Base-by-base conservation (phyloP, 2,329 filamentous ascomycete species). In the Exophiala sideris region DNA sequence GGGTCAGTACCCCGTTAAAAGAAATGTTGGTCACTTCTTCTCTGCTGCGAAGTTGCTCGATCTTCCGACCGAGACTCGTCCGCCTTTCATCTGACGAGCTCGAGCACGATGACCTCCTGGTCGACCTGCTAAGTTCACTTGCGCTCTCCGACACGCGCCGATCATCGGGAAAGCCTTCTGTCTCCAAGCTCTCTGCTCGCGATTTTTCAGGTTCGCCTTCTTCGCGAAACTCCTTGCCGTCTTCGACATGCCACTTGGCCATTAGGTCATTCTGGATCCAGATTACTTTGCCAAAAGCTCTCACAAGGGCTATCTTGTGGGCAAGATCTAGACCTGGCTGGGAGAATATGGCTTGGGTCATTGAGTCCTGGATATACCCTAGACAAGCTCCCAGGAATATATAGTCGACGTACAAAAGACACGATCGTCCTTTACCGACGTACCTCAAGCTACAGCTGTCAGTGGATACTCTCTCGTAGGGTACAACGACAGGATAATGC, bases 211-310 rank as follows among this genome's bases (percentile, higher is more conserved):
- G 64, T 18, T 71, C 70, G 56, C 73, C 72, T 48, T 72, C 68
- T 3, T 77, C 73, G 20, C 66, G 70, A 57, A 71, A 79, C 68
- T 89, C 86, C 34, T 84, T 80, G 46, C 85, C 84, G 60, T 88
- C 85, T 33, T 80, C 77, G 34, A 88, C 81, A 64, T 90, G 88
- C 85, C 87, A 91, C 68, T 87, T 88, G n/a, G 88, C 86, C 68
- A 92, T 88, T 29, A 92, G 77, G 69, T 92, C 88, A 67, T 92
- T 92, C 71, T 92, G 89, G 62, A 92, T 91, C 88, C 88, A 92
- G 60, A 92, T 85, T 21, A 92, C 84, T 69, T 94, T 92, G 58
- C 83, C 83, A 18, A 92, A 76, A 1, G 89, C 88, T 67, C 86
- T 88, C 44, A 91, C 79, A 3, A 92, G 78, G 18, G 82, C 85